Evolutionary conservation across 2,329 filamentous ascomycete species (phyloP).

Genomic region (Nemania sp.): DNA sequence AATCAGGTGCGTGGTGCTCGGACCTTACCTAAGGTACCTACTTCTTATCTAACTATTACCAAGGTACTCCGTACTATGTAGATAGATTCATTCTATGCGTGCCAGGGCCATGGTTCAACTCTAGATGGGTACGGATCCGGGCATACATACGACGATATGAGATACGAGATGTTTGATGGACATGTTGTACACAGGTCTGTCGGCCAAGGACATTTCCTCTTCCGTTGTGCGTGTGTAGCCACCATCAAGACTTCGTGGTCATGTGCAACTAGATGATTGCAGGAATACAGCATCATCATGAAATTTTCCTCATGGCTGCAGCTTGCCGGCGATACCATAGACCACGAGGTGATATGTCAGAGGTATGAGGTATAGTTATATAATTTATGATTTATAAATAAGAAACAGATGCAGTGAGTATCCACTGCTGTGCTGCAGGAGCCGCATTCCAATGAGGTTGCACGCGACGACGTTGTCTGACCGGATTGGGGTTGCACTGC

Average conservation of each 20-base stretch:
- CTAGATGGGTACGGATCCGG: not conserved
- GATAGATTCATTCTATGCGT: conserved; percentile 1
- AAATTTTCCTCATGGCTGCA: conserved; percentile 31
- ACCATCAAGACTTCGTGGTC: conserved; percentile 1
- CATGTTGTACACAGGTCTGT: conserved; percentile 14
- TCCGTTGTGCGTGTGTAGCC: conserved; percentile 24
- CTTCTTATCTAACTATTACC: too few relatives aligned
- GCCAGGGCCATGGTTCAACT: conserved; percentile 15
- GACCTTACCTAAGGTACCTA: too few relatives aligned
- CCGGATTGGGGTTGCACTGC: conserved; percentile 24
- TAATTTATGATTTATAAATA: conserved; percentile 9
- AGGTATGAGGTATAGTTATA: conserved; percentile 14
- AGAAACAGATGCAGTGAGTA: conserved; percentile 22
- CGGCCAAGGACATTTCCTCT: conserved; percentile 21
- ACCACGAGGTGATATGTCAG: not conserved
- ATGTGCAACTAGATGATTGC: conserved; percentile 1
- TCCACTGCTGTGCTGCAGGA: conserved; percentile 29
- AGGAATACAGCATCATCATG: conserved; percentile 11
- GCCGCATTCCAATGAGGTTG: conserved; percentile 33
- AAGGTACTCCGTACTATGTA: too few relatives aligned
- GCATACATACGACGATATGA: not conserved
- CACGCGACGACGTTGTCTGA: conserved; percentile 18
- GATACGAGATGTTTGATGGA: conserved; percentile 27
- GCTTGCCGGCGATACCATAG: conserved; percentile 8
- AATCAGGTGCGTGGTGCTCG: too few relatives aligned